Evolutionary conservation across 768 basidiomycete species (phyloP), one percentile per base, ranked within the genome.

Genomic region (Mycena haematopus): DNA sequence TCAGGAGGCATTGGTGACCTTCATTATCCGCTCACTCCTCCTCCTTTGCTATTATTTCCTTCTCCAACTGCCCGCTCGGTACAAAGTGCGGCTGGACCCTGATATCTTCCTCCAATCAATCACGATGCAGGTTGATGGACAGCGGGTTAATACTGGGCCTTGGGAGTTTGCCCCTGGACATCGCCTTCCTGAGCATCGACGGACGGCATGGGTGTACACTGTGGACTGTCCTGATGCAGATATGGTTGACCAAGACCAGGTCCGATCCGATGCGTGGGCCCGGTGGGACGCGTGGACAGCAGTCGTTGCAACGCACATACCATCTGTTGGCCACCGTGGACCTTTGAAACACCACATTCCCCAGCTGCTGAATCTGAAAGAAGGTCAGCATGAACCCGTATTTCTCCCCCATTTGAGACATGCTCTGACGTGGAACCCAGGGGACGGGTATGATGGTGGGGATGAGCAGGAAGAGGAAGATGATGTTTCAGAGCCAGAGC

Each of bases 131-230:
- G 0, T 57, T 5, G 61, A 50, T 7, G 55, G 35, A 21, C 0
- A 40, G 36, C 53, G 47, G 0, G 35, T 50, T 1, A 46, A 52
- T 25, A 24, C 51, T 4, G 47, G 54, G 3, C 35, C 42, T 2
- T 62, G 60, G 60, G 51, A 51, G 14, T 47, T 56, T 17, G 60
- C 53, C 17, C 60, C 60, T 0, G 60, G 60, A 9, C 42, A 44
- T 31, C 59, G 59, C 8, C 6, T 42, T 7, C 59, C 40, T 14
- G 40, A 17, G 40, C 4, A 29, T 1, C 22, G 24, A 13, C 44
- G 51, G 2, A 17, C 5, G 2, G 6, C 8, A 15, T 53, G 59
- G 51, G 42, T 19, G 10, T 7, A 33, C 10, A 27, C 13, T 21
- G 52, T 54, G 5, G 40, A 54, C 14, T 29, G 33, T 8, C 4